Base-by-base conservation (phyloP, 2,329 filamentous ascomycete species). In the Fusarium anguioides region DNA sequence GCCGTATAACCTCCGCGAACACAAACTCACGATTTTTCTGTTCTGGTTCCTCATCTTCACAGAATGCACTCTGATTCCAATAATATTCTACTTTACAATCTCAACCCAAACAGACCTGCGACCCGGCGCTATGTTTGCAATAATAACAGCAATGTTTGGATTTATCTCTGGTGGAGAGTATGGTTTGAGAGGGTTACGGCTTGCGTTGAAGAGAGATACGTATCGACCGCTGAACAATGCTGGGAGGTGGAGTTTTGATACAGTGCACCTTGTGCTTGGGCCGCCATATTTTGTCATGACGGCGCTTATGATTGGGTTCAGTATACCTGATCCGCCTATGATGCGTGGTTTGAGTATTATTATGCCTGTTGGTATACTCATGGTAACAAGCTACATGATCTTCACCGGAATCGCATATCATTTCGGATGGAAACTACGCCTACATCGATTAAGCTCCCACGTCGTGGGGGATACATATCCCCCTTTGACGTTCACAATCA, bases 121-220 rank as follows among this genome's bases (percentile, higher is more conserved):
- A 4, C 64, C 66, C 2, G 71, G 69, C 3, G 64, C 62, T 5
- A 72, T 80, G 47, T 83, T 83, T 55, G 81, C 81, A 53, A 81
- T 83, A 47, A 79, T 83, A 48, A 82, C 81, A 1, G 79, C 81
- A 14, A 81, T 83, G 70, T 83, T 82, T 66, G 81, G 81, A 46
- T 74, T 82, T 50, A 77, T 82, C 8, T 82, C 81, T 0, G 81
- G 81, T 23, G 74, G 81, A 44, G 81, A 83, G 59, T 82, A 82
- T 37, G 80, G 78, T 7, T 59, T 68, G 21, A 44, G 64, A 4
- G 50, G 64, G 4, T 29, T 66, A 8, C 57, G 64, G 1, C 44
- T 66, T 14, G 46, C 37, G 7, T 1, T 66, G 8, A 66, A 66
- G 14, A 56, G 18, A 5, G 64, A 66, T 39, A 52, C 47, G 0